Conservation (phyloP, 1,284 basidiomycete genomes). For the Waitea zeae region DNA sequence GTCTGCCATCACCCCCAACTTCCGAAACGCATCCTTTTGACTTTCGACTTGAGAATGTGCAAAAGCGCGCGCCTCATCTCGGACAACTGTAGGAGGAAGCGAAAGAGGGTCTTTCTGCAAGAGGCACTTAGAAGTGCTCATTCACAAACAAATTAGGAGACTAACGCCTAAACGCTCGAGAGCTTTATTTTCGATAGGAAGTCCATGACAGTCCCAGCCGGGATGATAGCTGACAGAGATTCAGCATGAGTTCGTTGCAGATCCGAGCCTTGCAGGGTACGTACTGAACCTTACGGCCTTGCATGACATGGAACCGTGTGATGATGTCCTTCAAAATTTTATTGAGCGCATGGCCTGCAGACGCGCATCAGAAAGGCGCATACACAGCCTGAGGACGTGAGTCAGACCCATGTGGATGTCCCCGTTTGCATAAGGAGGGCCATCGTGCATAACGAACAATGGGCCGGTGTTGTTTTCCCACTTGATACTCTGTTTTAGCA, state of each 20-base stretch:
- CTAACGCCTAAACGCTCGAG: constrained; percentile 54
- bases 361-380: background rate
- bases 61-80: constrained; percentile 54
- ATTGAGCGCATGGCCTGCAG: constrained; percentile 84
- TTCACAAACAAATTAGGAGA: constrained; percentile 1
- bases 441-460: constrained; percentile 84
- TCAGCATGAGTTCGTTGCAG: constrained; percentile 3
- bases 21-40: constrained; percentile 71
- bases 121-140: constrained; percentile 3
- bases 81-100: constrained; percentile 45
- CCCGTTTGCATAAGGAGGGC: constrained; percentile 97
- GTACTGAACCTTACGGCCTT: constrained; percentile 72
- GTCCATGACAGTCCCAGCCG: constrained; percentile 97
- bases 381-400: constrained; percentile 1
- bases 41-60: constrained; percentile 62
- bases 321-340: constrained; percentile 97
- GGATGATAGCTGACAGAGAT: constrained; percentile 61
- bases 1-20: constrained; percentile 87
- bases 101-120: constrained; percentile 32
- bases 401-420: constrained; percentile 80
- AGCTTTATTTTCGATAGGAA: constrained; percentile 93
- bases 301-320: constrained; percentile 74
- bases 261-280: constrained; percentile 13
- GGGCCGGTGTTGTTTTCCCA: constrained; percentile 44
- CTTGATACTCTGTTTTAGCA: background rate